Percentiles rank a stretch among this genome's conserved stretches.
These are phyloP conservation scores for Diaporthe citri DNA, from an alignment of 2,329 filamentous ascomycete species.

Conservation along the genomic window DNA sequence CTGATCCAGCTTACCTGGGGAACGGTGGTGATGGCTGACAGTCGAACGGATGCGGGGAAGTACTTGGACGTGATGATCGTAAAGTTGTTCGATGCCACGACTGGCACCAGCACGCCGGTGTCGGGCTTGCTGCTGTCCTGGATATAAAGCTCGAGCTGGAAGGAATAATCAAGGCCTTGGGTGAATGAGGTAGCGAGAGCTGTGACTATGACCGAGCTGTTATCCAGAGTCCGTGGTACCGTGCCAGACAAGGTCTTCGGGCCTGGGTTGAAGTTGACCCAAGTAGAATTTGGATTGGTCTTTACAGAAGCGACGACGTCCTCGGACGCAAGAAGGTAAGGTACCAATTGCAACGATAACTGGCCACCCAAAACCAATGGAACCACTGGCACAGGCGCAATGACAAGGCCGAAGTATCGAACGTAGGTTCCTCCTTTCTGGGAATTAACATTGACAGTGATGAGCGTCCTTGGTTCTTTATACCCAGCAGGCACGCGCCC, in stretches of 20 bases:
- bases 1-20: not conserved
- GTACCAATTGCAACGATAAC: not conserved
- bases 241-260: not conserved
- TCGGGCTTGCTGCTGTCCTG: not conserved
- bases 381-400: not conserved
- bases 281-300: not conserved
- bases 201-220: not conserved
- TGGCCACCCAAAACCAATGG: not conserved
- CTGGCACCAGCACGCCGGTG: not conserved
- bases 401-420: conserved; percentile 13
- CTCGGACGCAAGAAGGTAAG: not conserved
- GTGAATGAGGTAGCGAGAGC: not conserved
- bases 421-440: not conserved
- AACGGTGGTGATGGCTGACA: not conserved
- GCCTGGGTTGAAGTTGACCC: not conserved
- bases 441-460: not conserved
- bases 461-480: not conserved
- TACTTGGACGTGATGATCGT: not conserved
- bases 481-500: not conserved
- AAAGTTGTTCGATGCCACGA: conserved; percentile 13
- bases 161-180: conserved; percentile 7
- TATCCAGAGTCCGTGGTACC: not conserved
- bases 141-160: conserved; percentile 7
- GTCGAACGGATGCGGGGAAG: conserved; percentile 6
- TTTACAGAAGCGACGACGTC: not conserved